Evolutionary conservation across 2,329 filamentous ascomycete species (phyloP).

Genomic region (Cladosporium sp.): DNA sequence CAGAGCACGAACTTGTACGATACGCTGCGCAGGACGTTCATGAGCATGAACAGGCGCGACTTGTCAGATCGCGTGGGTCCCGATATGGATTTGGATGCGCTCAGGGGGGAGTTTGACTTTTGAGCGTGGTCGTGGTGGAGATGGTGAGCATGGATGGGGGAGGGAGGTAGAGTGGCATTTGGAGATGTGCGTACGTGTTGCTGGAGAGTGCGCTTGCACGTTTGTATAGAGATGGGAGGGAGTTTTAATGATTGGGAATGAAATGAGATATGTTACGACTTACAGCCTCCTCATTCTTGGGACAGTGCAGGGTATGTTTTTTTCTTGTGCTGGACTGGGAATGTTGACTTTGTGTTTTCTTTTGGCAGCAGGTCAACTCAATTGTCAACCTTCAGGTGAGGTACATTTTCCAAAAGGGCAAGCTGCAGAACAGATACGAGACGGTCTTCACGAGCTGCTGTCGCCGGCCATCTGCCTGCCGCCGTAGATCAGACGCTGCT

Average conservation of each 20-base stretch:
- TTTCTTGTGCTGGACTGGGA: not conserved
- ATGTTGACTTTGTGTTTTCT: not conserved
- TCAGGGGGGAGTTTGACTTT: constrained; percentile 90
- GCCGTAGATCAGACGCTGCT: constrained; percentile 93
- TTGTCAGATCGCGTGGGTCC: constrained; percentile 82
- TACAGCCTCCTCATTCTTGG: not conserved
- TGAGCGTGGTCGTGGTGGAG: constrained; percentile 34
- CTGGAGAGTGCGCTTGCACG: not conserved
- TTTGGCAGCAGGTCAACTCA: not conserved
- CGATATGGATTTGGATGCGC: constrained; percentile 87
- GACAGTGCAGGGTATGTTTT: not conserved
- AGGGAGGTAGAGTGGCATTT: constrained; percentile 7
- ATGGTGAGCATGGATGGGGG: no score
- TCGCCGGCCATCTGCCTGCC: constrained; percentile 82
- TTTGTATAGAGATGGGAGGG: not conserved
- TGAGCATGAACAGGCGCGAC: constrained; percentile 88
- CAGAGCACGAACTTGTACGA: constrained; percentile 96
- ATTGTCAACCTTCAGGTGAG: no score
- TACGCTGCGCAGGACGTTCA: constrained; percentile 91
- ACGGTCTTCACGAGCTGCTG: no score
- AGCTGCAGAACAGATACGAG: no score
- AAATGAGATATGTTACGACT: not conserved
- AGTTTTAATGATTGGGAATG: not conserved
- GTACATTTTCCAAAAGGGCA: not conserved
- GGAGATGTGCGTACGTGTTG: constrained; percentile 1